Conservation (phyloP, 345 rosid genomes). For the thale cress (Arabidopsis thaliana) region DNA sequence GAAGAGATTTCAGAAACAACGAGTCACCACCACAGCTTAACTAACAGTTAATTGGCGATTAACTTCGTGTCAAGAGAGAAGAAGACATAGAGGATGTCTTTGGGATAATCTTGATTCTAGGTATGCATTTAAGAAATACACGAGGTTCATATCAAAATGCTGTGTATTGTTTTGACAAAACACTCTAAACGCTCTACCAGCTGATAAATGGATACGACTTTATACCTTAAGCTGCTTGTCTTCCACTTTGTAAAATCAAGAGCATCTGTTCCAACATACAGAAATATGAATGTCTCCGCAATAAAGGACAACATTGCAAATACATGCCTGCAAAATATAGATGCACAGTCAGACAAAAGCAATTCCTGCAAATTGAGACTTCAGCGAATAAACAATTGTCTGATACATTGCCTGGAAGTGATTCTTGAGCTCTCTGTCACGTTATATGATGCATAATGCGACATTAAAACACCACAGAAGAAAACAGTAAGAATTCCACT, state of each 20-base stretch:
- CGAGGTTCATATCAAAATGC: slow-evolving; percentile 1
- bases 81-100: no score
- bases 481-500: slow-evolving; percentile 95
- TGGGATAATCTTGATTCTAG: no score
- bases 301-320: slow-evolving; percentile 89
- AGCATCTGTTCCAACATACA: slow-evolving; percentile 95
- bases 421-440: slow-evolving; percentile 77
- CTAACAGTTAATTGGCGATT: background rate
- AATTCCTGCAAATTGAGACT: background rate
- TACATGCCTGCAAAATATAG: slow-evolving; percentile 59
- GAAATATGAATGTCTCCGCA: slow-evolving; percentile 89
- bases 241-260: slow-evolving; percentile 85
- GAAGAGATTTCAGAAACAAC: background rate
- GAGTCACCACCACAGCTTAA: slow-evolving; percentile 10
- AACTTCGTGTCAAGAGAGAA: no score
- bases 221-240: slow-evolving; percentile 68
- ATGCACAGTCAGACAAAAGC: background rate
- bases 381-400: background rate
- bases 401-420: slow-evolving; percentile 66
- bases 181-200: background rate
- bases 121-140: background rate
- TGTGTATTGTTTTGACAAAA: background rate
- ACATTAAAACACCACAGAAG: slow-evolving; percentile 88
- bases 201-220: background rate
- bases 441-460: slow-evolving; percentile 83